Conservation (phyloP, 495 filamentous ascomycete genomes). For the Xylaria cubensis region DNA sequence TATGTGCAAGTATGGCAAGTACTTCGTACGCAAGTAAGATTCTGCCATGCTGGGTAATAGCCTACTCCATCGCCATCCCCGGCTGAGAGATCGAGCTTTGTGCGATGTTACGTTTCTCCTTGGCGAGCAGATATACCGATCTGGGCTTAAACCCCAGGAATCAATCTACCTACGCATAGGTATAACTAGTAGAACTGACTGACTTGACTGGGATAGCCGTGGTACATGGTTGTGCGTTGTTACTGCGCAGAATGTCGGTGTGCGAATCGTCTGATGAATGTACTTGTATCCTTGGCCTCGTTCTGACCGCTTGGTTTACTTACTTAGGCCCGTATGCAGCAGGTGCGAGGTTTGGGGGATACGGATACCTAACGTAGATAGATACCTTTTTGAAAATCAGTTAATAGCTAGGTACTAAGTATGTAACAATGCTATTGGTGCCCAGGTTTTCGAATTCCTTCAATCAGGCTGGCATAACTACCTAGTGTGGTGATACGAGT, state of each 20-base stretch:
- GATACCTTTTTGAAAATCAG: background rate
- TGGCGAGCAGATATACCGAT: background rate
- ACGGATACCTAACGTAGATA: background rate
- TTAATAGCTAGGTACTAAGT: too few relatives aligned
- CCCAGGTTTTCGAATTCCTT: background rate
- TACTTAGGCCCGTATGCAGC: background rate
- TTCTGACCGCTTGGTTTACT: slow-evolving; percentile 13
- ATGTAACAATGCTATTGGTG: background rate
- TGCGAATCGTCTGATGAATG: slow-evolving; percentile 13
- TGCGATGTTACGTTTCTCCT: slow-evolving; percentile 1
- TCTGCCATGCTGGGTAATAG: background rate
- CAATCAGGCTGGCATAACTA: background rate
- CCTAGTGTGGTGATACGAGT: background rate
- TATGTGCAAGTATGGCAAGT: background rate
- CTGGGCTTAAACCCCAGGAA: background rate
- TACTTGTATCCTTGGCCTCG: slow-evolving; percentile 10
- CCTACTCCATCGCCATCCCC: slow-evolving; percentile 5
- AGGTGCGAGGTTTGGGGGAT: background rate
- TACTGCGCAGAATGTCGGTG: slow-evolving; percentile 16
- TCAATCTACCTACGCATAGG: too few relatives aligned
- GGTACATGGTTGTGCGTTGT: background rate
- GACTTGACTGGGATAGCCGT: background rate
- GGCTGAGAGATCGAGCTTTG: background rate
- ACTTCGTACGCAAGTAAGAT: background rate
- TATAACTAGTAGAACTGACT: too few relatives aligned